These are phyloP conservation scores for Talaromyces liani DNA, from an alignment of 495 filamentous ascomycete genomes.

Conservation along the genomic window DNA sequence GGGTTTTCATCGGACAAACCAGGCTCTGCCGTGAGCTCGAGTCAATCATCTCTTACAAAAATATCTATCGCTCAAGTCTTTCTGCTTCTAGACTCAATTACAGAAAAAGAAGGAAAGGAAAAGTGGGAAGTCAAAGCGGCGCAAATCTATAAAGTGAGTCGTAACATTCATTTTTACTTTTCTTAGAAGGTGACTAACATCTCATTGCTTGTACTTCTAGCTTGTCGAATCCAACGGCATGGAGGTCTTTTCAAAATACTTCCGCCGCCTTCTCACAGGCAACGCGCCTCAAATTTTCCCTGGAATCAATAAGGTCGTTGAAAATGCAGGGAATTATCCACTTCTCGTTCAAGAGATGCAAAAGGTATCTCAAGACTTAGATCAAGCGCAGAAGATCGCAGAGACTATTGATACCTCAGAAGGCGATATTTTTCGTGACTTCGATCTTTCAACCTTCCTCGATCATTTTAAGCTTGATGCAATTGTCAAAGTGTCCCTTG, in stretches of 20 bases:
- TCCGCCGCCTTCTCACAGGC: conserved; percentile 74
- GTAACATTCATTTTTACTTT: neutral
- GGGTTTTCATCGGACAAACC: conserved; percentile 47
- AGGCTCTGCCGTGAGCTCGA: conserved; percentile 29
- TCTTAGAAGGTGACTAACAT: neutral
- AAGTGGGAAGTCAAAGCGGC: conserved; percentile 94
- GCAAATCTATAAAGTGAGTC: conserved; percentile 78
- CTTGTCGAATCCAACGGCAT: conserved; percentile 93
- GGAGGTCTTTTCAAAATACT: conserved; percentile 91
- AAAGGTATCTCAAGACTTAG: conserved; percentile 70
- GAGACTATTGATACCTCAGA: conserved; percentile 82
- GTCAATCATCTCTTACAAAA: conserved; percentile 56
- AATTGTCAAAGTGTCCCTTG: conserved; percentile 78
- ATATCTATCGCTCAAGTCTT: conserved; percentile 94
- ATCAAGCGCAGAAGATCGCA: conserved; percentile 82
- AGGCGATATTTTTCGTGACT: conserved; percentile 87
- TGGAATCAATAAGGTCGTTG: conserved; percentile 56
- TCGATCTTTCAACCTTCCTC: conserved; percentile 86
- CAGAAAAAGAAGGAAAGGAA: conserved; percentile 77
- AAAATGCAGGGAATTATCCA: conserved; percentile 71
- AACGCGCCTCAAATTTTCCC: conserved; percentile 86
- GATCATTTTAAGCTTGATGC: conserved; percentile 90
- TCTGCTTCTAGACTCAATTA: conserved; percentile 85
- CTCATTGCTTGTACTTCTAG: conserved; percentile 33
- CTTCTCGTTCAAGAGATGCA: conserved; percentile 77